These are phyloP conservation scores for Rubia yunnanensis DNA, from an alignment of 257 asterid genomes.

Conservation along the genomic window DNA sequence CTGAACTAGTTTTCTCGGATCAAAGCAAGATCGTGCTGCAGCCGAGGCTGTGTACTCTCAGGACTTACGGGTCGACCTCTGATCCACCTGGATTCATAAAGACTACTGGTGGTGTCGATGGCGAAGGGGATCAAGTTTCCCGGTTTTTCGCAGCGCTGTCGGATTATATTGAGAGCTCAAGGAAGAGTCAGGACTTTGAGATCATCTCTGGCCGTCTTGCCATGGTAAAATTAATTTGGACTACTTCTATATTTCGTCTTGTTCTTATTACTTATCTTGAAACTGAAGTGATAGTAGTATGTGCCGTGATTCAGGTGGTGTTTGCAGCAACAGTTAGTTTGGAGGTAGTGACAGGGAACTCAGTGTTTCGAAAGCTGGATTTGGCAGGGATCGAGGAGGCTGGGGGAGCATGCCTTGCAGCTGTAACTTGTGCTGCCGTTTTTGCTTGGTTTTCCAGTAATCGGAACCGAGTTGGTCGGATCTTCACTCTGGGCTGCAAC, in stretches of 20 bases:
- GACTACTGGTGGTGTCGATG: constrained; percentile 16
- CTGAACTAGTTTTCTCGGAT: constrained; percentile 14
- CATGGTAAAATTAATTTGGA: constrained; percentile 44
- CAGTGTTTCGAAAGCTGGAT: constrained; percentile 65
- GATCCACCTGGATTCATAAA: constrained; percentile 34
- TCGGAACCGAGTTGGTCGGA: constrained; percentile 56
- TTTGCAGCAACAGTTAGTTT: constrained; percentile 67
- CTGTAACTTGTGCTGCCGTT: constrained; percentile 54
- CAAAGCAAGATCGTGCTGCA: constrained; percentile 54
- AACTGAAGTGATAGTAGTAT: no score
- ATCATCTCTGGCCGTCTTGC: constrained; percentile 89
- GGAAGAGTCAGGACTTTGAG: constrained; percentile 76
- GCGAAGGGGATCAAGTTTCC: constrained; percentile 36
- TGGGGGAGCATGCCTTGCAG: constrained; percentile 54
- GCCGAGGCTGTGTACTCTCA: constrained; percentile 73
- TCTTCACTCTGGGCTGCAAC: constrained; percentile 58
- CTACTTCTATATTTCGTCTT: background rate
- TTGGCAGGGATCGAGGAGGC: constrained; percentile 60
- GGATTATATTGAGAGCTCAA: constrained; percentile 67
- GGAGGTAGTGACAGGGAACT: constrained; percentile 72
- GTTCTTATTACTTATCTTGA: background rate
- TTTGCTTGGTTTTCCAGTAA: constrained; percentile 79
- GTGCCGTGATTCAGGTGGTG: constrained; percentile 35
- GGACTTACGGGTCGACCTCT: constrained; percentile 35
- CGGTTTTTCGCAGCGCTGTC: constrained; percentile 53